Percentiles rank a stretch among this genome's conserved stretches.
These are phyloP conservation scores for Cercophora scortea DNA, from an alignment of 495 filamentous ascomycete genomes.

Conservation along the genomic window DNA sequence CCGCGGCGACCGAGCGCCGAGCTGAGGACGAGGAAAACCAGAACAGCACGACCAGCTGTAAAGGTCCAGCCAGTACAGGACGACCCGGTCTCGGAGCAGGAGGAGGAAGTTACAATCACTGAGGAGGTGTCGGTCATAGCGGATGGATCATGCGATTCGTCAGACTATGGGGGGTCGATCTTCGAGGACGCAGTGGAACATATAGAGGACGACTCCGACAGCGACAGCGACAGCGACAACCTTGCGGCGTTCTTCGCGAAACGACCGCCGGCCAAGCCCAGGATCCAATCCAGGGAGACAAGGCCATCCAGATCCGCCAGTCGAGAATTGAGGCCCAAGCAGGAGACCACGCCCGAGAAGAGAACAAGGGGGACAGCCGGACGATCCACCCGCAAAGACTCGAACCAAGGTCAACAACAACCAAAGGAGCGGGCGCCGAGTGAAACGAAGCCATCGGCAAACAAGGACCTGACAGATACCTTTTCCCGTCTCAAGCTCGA, in stretches of 20 bases:
- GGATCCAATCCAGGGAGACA: background rate
- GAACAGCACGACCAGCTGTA: background rate
- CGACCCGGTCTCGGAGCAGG: constrained; percentile 8
- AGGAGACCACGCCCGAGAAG: background rate
- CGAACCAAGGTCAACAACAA: background rate
- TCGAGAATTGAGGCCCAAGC: no score
- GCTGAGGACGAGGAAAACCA: constrained; percentile 14
- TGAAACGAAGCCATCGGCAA: background rate
- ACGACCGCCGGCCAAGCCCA: constrained; percentile 2
- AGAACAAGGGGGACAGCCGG: background rate
- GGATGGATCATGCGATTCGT: background rate
- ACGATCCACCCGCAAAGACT: background rate
- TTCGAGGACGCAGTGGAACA: no score
- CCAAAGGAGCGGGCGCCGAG: background rate
- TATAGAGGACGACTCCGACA: background rate
- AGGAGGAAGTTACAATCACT: constrained; percentile 13
- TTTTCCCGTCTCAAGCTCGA: constrained; percentile 11
- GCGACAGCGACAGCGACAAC: constrained; percentile 7
- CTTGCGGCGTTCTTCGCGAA: constrained; percentile 6
- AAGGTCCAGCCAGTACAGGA: no score
- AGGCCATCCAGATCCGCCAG: no score
- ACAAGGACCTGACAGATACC: constrained; percentile 14
- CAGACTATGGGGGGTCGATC: no score
- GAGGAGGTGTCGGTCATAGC: constrained; percentile 13
- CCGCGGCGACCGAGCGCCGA: constrained; percentile 7